phyloP scores from a whole-genome alignment of 495 filamentous ascomycete species.

The Xylaria bambusicola region DNA sequence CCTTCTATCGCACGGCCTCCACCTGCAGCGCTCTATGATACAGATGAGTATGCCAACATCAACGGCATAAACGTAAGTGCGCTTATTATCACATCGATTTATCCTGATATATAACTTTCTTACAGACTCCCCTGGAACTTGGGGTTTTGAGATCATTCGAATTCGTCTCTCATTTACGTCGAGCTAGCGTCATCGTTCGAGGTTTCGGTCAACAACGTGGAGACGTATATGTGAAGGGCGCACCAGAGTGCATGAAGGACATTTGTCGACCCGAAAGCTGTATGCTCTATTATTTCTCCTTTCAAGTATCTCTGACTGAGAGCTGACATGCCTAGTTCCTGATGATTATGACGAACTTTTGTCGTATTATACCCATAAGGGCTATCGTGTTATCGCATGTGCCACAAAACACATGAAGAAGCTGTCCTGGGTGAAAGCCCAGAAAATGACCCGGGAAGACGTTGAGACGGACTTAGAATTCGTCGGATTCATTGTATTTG shows the following conservation, averaged over 20 bases:
- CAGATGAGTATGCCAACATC: constrained; percentile 41
- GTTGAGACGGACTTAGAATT: constrained; percentile 84
- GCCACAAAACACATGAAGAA: constrained; percentile 85
- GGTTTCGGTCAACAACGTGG: constrained; percentile 78
- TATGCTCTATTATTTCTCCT: constrained; percentile 45
- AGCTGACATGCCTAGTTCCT: constrained; percentile 61
- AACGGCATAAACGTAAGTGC: constrained; percentile 42
- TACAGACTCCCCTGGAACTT: constrained; percentile 65
- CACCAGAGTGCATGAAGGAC: constrained; percentile 91
- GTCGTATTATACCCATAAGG: constrained; percentile 87
- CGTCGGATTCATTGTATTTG: constrained; percentile 95
- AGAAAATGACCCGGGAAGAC: constrained; percentile 85
- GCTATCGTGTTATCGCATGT: constrained; percentile 96
- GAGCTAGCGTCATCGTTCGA: constrained; percentile 89
- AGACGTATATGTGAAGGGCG: constrained; percentile 92
- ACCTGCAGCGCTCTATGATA: constrained; percentile 55
- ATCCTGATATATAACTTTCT: constrained; percentile 9
- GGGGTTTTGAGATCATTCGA: constrained; percentile 88
- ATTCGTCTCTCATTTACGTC: constrained; percentile 92
- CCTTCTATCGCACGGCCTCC: constrained; percentile 88
- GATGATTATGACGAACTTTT: constrained; percentile 86
- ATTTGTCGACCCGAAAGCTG: constrained; percentile 82
- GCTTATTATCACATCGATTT: background rate
- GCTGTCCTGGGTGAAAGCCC: constrained; percentile 88
- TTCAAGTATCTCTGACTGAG: background rate